Evolutionary conservation across 148 eudicot genomes (phyloP), one percentile per base, ranked within the genome.

Genomic region (Chenopodium formosanum): DNA sequence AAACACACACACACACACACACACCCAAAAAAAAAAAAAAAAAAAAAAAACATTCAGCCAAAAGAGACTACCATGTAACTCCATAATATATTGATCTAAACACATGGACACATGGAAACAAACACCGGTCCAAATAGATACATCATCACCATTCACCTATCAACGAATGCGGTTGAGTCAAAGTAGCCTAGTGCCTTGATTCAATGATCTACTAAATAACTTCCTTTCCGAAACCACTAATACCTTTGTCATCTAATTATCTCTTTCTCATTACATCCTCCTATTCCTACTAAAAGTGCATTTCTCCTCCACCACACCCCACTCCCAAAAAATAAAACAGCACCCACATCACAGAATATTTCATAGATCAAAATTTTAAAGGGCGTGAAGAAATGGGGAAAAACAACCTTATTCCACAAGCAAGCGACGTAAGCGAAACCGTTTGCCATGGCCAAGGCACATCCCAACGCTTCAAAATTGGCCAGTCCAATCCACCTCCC

Each of bases 361-460:
- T 40, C 44, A 40, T 40, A 40, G 7, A 40, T 40, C 44, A 40
- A 40, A 40, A 22, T 32, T 37, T 7, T 20, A 31, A 67, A 73
- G 13, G 16, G 50, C 9, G 31, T 22, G 20, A 31, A 27, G 17
- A 58, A 13, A 79, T 50, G 79, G 29, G 60, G 46, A 53, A 48
- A 70, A 81, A 25, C 63, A 81, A 92, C 99, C 99, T 92, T 82
- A 94, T 52, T 85, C 97, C 99, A 92, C 99, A 96, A 78, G 99
- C 99, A 34, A 96, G 91, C 10, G 98, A 91, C 10, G 97, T 89
- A 73, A 96, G 86, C 46, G 95, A 90, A 82, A 94, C 84, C 9
- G 99, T 96, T 83, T 96, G 95, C 99, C 99, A 94, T 70, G 96
- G 91, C 99, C 99, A 96, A 50, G 99, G 99, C 74, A 96, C 98